Evolutionary conservation across 768 basidiomycete genomes (phyloP), one percentile per base, ranked within the genome.

Genomic region (Exidia glandulosa): DNA sequence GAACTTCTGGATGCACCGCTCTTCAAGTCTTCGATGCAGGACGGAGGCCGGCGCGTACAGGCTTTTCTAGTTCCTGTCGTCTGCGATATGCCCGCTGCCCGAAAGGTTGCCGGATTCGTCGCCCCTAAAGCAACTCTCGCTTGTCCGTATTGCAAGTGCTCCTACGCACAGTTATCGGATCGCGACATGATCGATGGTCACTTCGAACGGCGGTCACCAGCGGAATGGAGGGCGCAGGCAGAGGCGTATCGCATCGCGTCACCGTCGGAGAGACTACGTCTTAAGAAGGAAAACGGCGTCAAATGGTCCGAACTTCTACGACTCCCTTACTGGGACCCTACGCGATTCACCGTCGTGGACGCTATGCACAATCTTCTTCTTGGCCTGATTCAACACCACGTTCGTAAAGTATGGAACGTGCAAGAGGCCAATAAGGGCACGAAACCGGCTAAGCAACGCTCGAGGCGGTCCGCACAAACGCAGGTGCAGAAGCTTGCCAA

Each of bases 281-380:
- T 69, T 56, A 65, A 62, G 58, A 62, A 69, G 7, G 45, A 55
- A 29, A 62, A 60, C 33, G 71, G 73, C 1, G 54, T 74, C 1
- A 58, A 68, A 0, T 76, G 67, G 65, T 68, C 70, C 0, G 64
- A 68, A 14, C 58, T 75, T 0, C 63, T 71, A 16, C 50, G 62
- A 3, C 66, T 77, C 4, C 70, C 72, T 0, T 76, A 76, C 62
- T 76, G 71, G 68, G 63, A 75, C 45, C 68, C 68, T 5, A 67
- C 66, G 25, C 5, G n/a, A 7, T 60, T 59, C 7, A 25, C 65
- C 2, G 63, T 68, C 3, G 61, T 75, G n/a, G 74, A 78, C 37
- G 59, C 67, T 1, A 77, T 77, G 74, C 76, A 77, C 37, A 67
- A 69, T n/a, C 62, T 76, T 2, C 68, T 70, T 56, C 65, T 76